Conservation (phyloP, 768 basidiomycete genomes). For the Lenzites betulinus region DNA sequence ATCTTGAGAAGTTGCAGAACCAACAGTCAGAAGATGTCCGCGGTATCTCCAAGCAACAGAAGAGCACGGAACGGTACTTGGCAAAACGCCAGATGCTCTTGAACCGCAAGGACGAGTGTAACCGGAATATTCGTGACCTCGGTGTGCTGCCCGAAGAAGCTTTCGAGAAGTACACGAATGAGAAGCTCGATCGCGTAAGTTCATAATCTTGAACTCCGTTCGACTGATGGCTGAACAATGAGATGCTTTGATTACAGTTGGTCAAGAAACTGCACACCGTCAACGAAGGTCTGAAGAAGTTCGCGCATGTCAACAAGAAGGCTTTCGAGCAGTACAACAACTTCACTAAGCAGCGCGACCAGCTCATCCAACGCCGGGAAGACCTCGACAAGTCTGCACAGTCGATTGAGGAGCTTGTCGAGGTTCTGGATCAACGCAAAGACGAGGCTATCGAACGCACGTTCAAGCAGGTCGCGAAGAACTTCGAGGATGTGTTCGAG, state of each 20-base stretch:
- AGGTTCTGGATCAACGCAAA: slow-evolving; percentile 93
- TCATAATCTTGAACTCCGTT: not conserved
- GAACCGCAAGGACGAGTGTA: slow-evolving; percentile 90
- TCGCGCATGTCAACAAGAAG: slow-evolving; percentile 98
- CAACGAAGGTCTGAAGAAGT: slow-evolving; percentile 94
- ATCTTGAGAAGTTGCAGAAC: slow-evolving; percentile 74
- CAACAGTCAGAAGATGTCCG: slow-evolving; percentile 88
- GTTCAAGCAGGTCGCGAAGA: slow-evolving; percentile 96
- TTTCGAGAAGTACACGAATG: slow-evolving; percentile 89
- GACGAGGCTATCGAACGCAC: slow-evolving; percentile 99
- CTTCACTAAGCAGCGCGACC: slow-evolving; percentile 97
- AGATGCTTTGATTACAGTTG: slow-evolving; percentile 50
- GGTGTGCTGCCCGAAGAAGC: slow-evolving; percentile 98
- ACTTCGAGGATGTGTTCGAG: slow-evolving; percentile 97
- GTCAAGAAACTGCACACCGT: slow-evolving; percentile 90
- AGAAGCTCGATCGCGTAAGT: slow-evolving; percentile 84
- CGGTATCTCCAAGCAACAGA: slow-evolving; percentile 87
- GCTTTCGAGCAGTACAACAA: slow-evolving; percentile 98
- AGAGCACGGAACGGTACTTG: slow-evolving; percentile 92
- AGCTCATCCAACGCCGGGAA: slow-evolving; percentile 80
- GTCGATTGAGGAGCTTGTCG: slow-evolving; percentile 91
- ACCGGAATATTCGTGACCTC: slow-evolving; percentile 92
- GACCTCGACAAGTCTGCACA: slow-evolving; percentile 88
- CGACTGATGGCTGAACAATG: not conserved
- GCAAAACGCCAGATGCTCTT: slow-evolving; percentile 88